These are phyloP conservation scores for Rhizopus sp. DNA, from an alignment of 371 early-diverging fungal species.

Conservation along the genomic window DNA sequence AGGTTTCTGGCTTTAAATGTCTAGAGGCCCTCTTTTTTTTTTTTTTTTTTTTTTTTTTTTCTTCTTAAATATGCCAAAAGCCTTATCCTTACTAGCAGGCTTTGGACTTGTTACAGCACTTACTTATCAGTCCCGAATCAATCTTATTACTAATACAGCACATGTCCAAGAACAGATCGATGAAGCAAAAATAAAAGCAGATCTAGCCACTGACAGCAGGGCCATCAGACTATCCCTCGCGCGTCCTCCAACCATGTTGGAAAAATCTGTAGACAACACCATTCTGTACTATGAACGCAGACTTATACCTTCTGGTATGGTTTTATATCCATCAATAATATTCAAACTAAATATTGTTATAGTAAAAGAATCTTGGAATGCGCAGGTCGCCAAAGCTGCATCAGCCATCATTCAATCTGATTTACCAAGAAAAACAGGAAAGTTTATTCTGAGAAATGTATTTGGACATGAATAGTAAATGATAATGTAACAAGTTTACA, in stretches of 20 bases:
- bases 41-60: slow-evolving; percentile 4
- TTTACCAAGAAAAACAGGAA: slow-evolving; percentile 21
- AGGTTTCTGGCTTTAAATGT: too few species aligned
- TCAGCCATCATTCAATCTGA: slow-evolving; percentile 35
- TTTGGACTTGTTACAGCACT: slow-evolving; percentile 31
- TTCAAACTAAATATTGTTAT: slow-evolving; percentile 1
- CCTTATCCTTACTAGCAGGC: slow-evolving; percentile 39
- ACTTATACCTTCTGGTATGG: slow-evolving; percentile 31
- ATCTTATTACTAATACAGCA: slow-evolving; percentile 25
- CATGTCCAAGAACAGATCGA: slow-evolving; percentile 21
- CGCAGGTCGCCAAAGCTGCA: slow-evolving; percentile 33
- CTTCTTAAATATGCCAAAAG: slow-evolving; percentile 30
- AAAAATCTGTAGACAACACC: slow-evolving; percentile 18
- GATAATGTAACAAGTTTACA: background rate
- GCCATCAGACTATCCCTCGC: slow-evolving; percentile 16
- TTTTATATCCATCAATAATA: slow-evolving; percentile 6
- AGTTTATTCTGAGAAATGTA: slow-evolving; percentile 32
- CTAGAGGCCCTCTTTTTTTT: background rate
- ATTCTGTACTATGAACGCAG: slow-evolving; percentile 22
- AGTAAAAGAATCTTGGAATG: slow-evolving; percentile 50
- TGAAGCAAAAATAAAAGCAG: slow-evolving; percentile 17
- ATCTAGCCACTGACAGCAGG: slow-evolving; percentile 8
- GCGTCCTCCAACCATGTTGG: slow-evolving; percentile 19
- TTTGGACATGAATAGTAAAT: slow-evolving; percentile 17
- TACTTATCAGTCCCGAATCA: slow-evolving; percentile 35